Evolutionary conservation across 441 rosid species (phyloP), one percentile per base, ranked within the genome.

Genomic region (Erodium chrysanthum): DNA sequence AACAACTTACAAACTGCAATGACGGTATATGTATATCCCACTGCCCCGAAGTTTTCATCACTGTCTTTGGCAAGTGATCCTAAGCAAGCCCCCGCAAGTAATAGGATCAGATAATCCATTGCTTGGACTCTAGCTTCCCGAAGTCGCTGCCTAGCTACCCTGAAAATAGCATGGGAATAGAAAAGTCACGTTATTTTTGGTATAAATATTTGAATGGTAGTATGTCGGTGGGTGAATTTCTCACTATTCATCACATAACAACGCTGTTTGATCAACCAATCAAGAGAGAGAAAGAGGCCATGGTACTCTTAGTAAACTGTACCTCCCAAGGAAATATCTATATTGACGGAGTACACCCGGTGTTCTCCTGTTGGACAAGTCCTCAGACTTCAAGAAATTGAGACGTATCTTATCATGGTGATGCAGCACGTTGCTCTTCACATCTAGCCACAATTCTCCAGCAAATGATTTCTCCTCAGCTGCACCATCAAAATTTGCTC

Each of bases 281-380:
- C 37, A 33, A 33, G 37, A 33, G 37, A 33, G 37, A 33, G 37
- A 33, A 3, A 33, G 37, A 33, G 37, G 7, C 33, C 3, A 33
- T 33, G 37, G 37, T 8, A 33, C 7, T 33, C 8, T 33, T 8
- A 33, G 37, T 33, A 33, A 44, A 54, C 6, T 18, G 18, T 81
- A 94, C 97, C 99, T 88, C 73, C 97, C 99, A 46, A 94, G 87
- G 77, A 85, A 94, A 84, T 88, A 89, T 87, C 81, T 87, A 74
- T 81, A 91, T 75, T 94, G 99, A 68, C 72, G 81, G 72, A 67
- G 73, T 48, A 88, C 76, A 21, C 85, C 94, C 1, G 96, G 96
- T 2, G 92, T 89, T 68, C 17, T 67, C 71, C 97, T 77, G 11
- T 77, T 56, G 1, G 99, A 89, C 29, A 89, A 80, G 76, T 94